Base-by-base conservation (phyloP, 768 basidiomycete genomes). In the Lentinula lateritia region DNA sequence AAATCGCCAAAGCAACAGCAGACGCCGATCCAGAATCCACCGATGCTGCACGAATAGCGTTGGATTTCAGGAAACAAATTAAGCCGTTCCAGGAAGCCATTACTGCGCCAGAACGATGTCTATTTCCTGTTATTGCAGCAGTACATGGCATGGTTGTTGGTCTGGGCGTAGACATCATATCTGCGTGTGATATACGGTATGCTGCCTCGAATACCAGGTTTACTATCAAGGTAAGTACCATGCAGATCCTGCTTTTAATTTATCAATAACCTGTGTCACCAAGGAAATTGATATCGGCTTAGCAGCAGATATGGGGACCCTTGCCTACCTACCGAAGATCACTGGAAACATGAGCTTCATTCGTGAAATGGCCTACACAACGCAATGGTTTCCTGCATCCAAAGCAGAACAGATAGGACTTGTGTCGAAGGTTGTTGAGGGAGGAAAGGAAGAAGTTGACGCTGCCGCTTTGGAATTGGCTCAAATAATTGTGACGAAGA, bases 201-300 rank as follows among this genome's bases (percentile, higher is more conserved):
- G 85, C 89, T 2, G 83, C 92, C 0, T 77, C 81, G 0, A 79
- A 88, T 64, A 69, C 84, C 0, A 68, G 68, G 1, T 92, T 95
- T 69, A 78, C 83, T 6, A 89, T 96, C 75, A 90, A 92, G 76
- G 92, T 87, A 48, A 52, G 79, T 32, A 6, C 6, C 34, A 28
- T 28, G 28, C 28, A 16, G 10, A 9, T 9, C 7, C 13, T 38
- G 15, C 34, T 16, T 7, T 23, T 36, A 18, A 16, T 28, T 15
- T 38, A 56, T 18, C n/a, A 3, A 28, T 28, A 39, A 50, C 57
- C n/a, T 5, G 16, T 48, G 10, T 67, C 28, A 28, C 28, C 28
- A 28, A 93, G 91, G 92, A 95, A 79, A 87, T 93, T 2, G 90
- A 94, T 67, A 81, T 94, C 28, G 93, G 90, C 0, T 77, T 96